A percentile compares a stretch with the other conserved stretches of the same genome.
Evolutionary conservation across 202 grass and related monocot species (phyloP).

Genomic region (Panicum hallii): DNA sequence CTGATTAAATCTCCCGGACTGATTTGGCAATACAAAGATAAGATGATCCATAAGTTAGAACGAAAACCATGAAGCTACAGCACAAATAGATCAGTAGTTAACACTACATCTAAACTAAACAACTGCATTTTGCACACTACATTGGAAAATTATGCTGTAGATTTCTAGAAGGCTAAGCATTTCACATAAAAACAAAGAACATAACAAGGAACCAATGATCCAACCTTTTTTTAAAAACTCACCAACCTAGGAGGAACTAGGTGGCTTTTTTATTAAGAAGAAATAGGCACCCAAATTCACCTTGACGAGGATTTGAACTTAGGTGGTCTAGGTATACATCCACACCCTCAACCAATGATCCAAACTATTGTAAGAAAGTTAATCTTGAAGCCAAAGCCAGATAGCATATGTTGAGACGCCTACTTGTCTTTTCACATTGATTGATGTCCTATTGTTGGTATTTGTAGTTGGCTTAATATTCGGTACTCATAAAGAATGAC

Average conservation of each 20-base stretch:
- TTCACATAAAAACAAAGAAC: conserved; percentile 5
- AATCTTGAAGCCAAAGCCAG: conserved; percentile 14
- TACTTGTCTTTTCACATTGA: not conserved
- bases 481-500: not conserved
- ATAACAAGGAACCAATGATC: not conserved
- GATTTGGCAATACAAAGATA: conserved; percentile 15
- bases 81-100: not conserved
- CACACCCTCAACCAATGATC: not conserved
- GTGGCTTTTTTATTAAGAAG: too few species aligned
- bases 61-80: not conserved
- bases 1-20: conserved; percentile 9
- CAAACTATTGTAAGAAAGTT: conserved; percentile 10
- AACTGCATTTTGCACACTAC: conserved; percentile 14
- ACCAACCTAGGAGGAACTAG: too few species aligned
- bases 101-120: not conserved
- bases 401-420: conserved; percentile 21
- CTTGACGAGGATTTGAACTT: too few species aligned
- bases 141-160: conserved; percentile 24
- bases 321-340: too few species aligned
- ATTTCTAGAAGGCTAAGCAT: conserved; percentile 19
- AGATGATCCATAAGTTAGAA: conserved; percentile 9
- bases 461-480: conserved; percentile 8
- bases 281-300: too few species aligned
- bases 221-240: not conserved
- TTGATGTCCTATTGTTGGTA: conserved; percentile 13